phyloP scores from a whole-genome alignment of 805 yeast species.

The Metschnikowia corniflorae region DNA sequence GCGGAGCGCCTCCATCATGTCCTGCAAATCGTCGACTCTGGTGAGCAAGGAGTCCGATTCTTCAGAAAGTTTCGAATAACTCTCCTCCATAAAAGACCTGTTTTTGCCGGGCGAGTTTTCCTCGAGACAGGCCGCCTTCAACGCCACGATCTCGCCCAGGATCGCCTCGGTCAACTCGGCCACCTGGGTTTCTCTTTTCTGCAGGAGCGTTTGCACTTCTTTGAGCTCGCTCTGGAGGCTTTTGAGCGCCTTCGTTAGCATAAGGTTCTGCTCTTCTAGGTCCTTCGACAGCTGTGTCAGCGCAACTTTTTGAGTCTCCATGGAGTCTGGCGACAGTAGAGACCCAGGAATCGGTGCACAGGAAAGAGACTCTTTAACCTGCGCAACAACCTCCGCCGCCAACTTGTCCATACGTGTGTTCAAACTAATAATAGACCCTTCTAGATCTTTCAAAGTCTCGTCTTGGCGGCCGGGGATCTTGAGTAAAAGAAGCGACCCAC shows the following conservation, averaged over 20 bases:
- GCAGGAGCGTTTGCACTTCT: slow-evolving; percentile 55
- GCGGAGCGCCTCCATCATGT: slow-evolving; percentile 80
- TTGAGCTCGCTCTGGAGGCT: slow-evolving; percentile 58
- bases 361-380: slow-evolving; percentile 12
- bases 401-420: slow-evolving; percentile 9
- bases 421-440: slow-evolving; percentile 7
- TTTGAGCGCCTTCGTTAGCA: slow-evolving; percentile 13
- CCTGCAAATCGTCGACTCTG: slow-evolving; percentile 87
- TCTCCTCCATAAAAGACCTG: slow-evolving; percentile 66
- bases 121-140: slow-evolving; percentile 47
- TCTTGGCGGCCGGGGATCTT: slow-evolving; percentile 6
- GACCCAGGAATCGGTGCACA: slow-evolving; percentile 4
- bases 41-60: slow-evolving; percentile 75
- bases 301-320: not conserved
- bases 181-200: slow-evolving; percentile 39
- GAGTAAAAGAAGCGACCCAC: slow-evolving; percentile 58
- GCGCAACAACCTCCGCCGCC: slow-evolving; percentile 8
- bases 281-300: slow-evolving; percentile 7
- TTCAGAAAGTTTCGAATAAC: slow-evolving; percentile 67
- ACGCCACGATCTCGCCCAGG: slow-evolving; percentile 43
- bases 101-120: slow-evolving; percentile 32
- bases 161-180: slow-evolving; percentile 43
- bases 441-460: slow-evolving; percentile 6
- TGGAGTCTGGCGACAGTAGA: not conserved
- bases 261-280: slow-evolving; percentile 1